Evolutionary conservation across 2,329 filamentous ascomycete genomes (phyloP).

Genomic region (Hortaea werneckii): DNA sequence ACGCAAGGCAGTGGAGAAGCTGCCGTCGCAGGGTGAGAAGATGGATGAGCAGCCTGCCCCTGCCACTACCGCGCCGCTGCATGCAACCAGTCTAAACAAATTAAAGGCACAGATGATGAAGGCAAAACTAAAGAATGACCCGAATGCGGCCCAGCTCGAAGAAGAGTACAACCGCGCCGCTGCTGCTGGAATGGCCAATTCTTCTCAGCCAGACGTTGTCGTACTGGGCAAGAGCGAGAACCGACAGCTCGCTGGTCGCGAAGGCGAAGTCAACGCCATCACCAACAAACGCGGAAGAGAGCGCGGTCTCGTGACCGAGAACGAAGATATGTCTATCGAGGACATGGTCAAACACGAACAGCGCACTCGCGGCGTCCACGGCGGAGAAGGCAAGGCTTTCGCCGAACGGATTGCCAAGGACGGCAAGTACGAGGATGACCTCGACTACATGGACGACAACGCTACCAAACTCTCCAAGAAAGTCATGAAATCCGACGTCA

Average conservation of each 20-base stretch:
- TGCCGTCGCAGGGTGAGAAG: constrained; percentile 43
- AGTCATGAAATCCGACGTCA: constrained; percentile 78
- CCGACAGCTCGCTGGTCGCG: constrained; percentile 73
- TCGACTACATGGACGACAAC: constrained; percentile 98
- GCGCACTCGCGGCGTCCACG: constrained; percentile 59
- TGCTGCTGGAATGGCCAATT: constrained; percentile 46
- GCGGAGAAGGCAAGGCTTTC: constrained; percentile 65
- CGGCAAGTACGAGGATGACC: constrained; percentile 75
- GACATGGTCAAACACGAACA: constrained; percentile 96
- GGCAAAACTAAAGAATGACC: constrained; percentile 70
- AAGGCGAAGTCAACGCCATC: constrained; percentile 65
- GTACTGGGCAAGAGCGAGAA: constrained; percentile 83
- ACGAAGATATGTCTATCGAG: constrained; percentile 90
- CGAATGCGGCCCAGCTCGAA: constrained; percentile 68
- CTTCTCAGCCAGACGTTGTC: constrained; percentile 56
- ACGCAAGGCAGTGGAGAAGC: constrained; percentile 7
- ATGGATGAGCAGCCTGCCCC: constrained; percentile 46
- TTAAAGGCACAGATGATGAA: constrained; percentile 94
- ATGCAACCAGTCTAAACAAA: constrained; percentile 74
- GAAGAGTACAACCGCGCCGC: constrained; percentile 71
- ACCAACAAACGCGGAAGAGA: constrained; percentile 74
- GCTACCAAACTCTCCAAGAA: constrained; percentile 78
- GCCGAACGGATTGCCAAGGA: constrained; percentile 94
- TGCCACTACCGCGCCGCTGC: constrained; percentile 46
- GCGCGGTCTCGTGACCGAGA: constrained; percentile 75